Percentiles rank a stretch among this genome's conserved stretches.
phyloP scores from a whole-genome alignment of 148 eudicot genomes.

The Suaeda aralocaspica region DNA sequence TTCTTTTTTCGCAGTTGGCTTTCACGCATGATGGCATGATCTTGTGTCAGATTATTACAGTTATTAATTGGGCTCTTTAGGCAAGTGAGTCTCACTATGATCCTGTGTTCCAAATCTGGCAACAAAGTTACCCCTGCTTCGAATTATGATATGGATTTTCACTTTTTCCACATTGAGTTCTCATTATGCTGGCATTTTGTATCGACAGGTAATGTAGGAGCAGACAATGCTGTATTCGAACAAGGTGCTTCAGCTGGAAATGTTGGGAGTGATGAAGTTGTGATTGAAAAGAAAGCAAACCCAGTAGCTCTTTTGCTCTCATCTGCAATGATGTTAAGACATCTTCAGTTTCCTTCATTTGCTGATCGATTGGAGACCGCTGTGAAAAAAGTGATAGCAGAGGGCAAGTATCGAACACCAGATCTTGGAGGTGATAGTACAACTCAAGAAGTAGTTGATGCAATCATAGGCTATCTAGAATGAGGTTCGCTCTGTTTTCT shows the following conservation, averaged over 20 bases:
- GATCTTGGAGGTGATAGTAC: conserved; percentile 72
- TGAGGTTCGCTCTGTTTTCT: conserved; percentile 16
- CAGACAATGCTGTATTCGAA: conserved; percentile 78
- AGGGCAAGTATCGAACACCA: conserved; percentile 51
- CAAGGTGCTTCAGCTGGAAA: conserved; percentile 98
- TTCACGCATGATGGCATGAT: not conserved
- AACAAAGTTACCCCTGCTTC: not conserved
- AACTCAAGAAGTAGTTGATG: conserved; percentile 77
- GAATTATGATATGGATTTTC: not conserved
- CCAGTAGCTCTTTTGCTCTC: conserved; percentile 78
- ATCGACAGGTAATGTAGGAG: conserved; percentile 74
- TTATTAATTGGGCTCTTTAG: not conserved
- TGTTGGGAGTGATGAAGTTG: conserved; percentile 57
- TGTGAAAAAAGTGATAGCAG: conserved; percentile 51
- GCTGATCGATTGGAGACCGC: conserved; percentile 74
- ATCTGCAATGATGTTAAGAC: conserved; percentile 86
- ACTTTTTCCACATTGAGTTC: not conserved
- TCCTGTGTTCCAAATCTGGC: not conserved
- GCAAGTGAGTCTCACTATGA: not conserved
- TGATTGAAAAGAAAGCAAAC: conserved; percentile 67
- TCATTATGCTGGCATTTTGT: not conserved
- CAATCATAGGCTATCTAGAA: conserved; percentile 55
- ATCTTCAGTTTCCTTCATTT: conserved; percentile 72
- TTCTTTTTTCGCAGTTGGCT: not conserved
- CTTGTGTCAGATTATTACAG: not conserved